These are phyloP conservation scores for Xylaria castorea DNA, from an alignment of 495 filamentous ascomycete species.

Conservation along the genomic window DNA sequence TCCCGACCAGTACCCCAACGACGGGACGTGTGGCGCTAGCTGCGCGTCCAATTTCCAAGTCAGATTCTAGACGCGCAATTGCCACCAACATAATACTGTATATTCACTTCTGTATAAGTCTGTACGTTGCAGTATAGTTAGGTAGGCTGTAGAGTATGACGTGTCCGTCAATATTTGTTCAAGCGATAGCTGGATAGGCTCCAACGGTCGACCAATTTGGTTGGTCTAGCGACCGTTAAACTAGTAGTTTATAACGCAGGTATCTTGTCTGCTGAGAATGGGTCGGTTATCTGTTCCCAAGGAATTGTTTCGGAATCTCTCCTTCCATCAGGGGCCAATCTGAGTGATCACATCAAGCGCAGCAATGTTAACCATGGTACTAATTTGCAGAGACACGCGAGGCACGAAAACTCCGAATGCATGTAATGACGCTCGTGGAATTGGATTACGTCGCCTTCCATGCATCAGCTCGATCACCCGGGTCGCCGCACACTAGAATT, in stretches of 20 bases:
- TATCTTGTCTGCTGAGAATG: slow-evolving; percentile 21
- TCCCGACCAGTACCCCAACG: slow-evolving; percentile 5
- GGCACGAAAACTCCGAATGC: slow-evolving; percentile 25
- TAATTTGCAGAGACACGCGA: slow-evolving; percentile 16
- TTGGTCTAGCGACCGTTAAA: slow-evolving; percentile 19
- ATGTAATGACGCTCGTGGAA: slow-evolving; percentile 23
- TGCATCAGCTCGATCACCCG: slow-evolving; percentile 18
- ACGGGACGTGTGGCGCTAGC: slow-evolving; percentile 19
- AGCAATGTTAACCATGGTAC: slow-evolving; percentile 21
- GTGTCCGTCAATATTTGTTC: not conserved
- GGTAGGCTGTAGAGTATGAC: not conserved
- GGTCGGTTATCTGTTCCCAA: slow-evolving; percentile 25
- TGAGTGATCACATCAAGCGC: slow-evolving; percentile 14
- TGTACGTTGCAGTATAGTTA: not conserved
- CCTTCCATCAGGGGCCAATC: slow-evolving; percentile 19
- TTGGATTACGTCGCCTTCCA: slow-evolving; percentile 15
- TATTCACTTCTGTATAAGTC: not conserved
- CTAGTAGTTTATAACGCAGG: slow-evolving; percentile 14
- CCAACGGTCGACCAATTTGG: slow-evolving; percentile 16
- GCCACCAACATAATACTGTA: not conserved
- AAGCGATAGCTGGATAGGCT: slow-evolving; percentile 2
- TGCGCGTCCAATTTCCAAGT: slow-evolving; percentile 17
- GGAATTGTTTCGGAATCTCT: slow-evolving; percentile 21
- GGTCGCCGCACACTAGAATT: not conserved
- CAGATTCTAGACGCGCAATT: slow-evolving; percentile 20